Conservation (phyloP, 2,329 filamentous ascomycete genomes). For the Diaporthe aspalathi region DNA sequence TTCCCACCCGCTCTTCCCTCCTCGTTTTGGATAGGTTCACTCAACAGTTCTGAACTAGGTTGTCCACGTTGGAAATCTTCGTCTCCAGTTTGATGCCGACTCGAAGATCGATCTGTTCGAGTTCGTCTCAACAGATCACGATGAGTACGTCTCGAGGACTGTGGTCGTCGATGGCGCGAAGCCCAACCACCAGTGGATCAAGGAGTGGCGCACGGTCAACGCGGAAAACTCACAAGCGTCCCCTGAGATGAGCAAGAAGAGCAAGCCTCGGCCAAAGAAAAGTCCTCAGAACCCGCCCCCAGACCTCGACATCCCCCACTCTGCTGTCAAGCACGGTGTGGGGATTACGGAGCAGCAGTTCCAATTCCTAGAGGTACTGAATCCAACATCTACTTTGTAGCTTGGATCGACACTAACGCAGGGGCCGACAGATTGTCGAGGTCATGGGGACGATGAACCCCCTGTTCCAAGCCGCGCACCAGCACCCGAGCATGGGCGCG, state of each 20-base stretch:
- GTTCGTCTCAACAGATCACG: slow-evolving; percentile 79
- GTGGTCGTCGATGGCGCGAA: slow-evolving; percentile 71
- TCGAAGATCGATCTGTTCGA: slow-evolving; percentile 89
- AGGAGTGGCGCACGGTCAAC: slow-evolving; percentile 73
- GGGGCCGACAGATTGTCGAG: slow-evolving; percentile 65
- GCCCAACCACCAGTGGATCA: slow-evolving; percentile 72
- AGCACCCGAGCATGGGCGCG: slow-evolving; percentile 64
- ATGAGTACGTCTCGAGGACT: slow-evolving; percentile 84
- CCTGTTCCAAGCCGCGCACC: slow-evolving; percentile 57
- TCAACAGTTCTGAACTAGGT: slow-evolving; percentile 23
- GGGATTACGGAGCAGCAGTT: slow-evolving; percentile 71
- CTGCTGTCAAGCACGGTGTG: slow-evolving; percentile 65
- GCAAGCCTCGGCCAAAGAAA: slow-evolving; percentile 68
- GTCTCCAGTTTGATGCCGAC: slow-evolving; percentile 81
- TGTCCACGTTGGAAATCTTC: slow-evolving; percentile 70
- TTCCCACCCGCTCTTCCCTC: slow-evolving; percentile 40
- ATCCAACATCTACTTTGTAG: slow-evolving; percentile 6
- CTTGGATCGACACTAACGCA: slow-evolving; percentile 43
- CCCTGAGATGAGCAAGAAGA: slow-evolving; percentile 76
- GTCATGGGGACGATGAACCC: slow-evolving; percentile 76
- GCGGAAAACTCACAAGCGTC: slow-evolving; percentile 67
- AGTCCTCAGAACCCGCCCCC: slow-evolving; percentile 69
- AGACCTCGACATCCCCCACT: slow-evolving; percentile 70
- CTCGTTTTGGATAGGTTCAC: not conserved
- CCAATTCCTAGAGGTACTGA: slow-evolving; percentile 72